These are phyloP conservation scores for Plasmopara halstedii DNA, from an alignment of 352 stramenopile species.

Conservation along the genomic window DNA sequence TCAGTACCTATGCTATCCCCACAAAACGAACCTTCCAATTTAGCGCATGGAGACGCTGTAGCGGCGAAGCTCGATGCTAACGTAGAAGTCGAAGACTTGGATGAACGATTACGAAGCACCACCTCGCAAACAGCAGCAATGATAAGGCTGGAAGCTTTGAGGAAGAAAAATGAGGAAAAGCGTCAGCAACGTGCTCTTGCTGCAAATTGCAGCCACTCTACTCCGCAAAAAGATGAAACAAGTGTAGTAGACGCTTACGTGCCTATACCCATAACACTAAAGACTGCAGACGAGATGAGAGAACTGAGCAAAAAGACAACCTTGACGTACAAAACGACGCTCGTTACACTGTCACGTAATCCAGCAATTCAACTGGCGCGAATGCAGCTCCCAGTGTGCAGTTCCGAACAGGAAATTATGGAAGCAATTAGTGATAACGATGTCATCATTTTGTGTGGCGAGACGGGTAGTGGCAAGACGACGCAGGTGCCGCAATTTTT, in stretches of 20 bases:
- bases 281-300: constrained; percentile 48
- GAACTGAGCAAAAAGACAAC: constrained; percentile 40
- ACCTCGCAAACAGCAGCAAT: constrained; percentile 67
- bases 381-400: constrained; percentile 95
- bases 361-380: constrained; percentile 83
- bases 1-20: constrained; percentile 21
- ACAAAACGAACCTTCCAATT: neutral
- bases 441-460: constrained; percentile 97
- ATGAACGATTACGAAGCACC: constrained; percentile 6
- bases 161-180: constrained; percentile 72
- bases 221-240: neutral
- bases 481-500: constrained; percentile 98
- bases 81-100: too few species aligned
- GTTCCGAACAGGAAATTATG: constrained; percentile 99
- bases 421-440: constrained; percentile 93
- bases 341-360: constrained; percentile 72
- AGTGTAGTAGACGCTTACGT: constrained; percentile 45
- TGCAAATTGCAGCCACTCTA: constrained; percentile 8
- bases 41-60: neutral
- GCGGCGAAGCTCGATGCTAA: too few species aligned
- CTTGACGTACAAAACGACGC: constrained; percentile 57
- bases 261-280: constrained; percentile 59
- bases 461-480: constrained; percentile 98
- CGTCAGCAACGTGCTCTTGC: constrained; percentile 35
- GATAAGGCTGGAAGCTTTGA: constrained; percentile 54